Base-by-base conservation (phyloP, 2,329 filamentous ascomycete genomes). In the Neodidymelliopsis sp. region DNA sequence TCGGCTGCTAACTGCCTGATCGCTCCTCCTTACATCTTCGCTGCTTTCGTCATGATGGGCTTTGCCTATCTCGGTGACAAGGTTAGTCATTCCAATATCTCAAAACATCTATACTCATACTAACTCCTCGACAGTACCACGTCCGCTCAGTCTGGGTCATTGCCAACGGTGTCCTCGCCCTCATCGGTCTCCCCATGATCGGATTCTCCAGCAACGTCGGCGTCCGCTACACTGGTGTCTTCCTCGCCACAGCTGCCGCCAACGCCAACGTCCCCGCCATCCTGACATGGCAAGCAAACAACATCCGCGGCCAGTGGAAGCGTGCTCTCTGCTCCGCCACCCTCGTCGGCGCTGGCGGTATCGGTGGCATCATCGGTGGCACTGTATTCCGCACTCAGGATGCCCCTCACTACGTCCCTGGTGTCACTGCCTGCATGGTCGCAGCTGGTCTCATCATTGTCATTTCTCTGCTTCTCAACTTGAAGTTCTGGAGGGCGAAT, bases 241-340 rank as follows among this genome's bases (percentile, higher is more conserved):
- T 91, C 75, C 75, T 92, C 37, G 81, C 84, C 10, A 87, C 87
- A 0, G 87, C 87, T 0, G 89, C 88, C 4, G 84, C 86, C 56
- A 91, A 91, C 70, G 82, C 85, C 56, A 94, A 93, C 66, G 79
- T 93, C 4, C 90, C 91, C 0, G 79, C 84, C 2, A 77, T 84
- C 35, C 83, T 95, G 74, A 82, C 89, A 0, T 94, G 90, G 76
- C 90, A 93, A 75, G 88, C 89, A 27, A 94, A 93, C 75, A 95
- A 95, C 73, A 87, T 95, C 66, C 85, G 89, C 39, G 90, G 90
- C 0, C 90, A 94, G 74, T 94, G 90, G 89, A 95, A 92, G 76
- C 84, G 91, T 29, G 90, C 90, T 1, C 85, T 94, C 53, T 87
- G 84, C 69, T 88, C 84, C 54, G 88, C 90, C 2, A 87, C 85